Evolutionary conservation across 2,329 filamentous ascomycete genomes (phyloP), one percentile per base, ranked within the genome.

Genomic region (Incumbomyces delicatus): DNA sequence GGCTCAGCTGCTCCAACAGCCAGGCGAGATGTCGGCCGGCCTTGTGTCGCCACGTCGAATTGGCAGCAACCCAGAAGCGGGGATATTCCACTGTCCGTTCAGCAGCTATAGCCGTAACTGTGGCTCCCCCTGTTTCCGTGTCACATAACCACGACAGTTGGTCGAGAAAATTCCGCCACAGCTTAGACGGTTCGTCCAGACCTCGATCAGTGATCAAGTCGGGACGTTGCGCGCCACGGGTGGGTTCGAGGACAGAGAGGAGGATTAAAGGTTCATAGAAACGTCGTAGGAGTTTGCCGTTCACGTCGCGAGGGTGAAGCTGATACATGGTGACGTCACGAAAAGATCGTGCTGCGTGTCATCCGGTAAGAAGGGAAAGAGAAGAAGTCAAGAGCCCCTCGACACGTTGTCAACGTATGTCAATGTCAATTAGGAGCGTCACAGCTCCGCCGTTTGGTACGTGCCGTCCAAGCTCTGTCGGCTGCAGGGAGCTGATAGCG

Each of bases 81-180:
- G 49, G 18, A 22, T 29, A 2, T 34, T 46, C 47, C 13, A 32
- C 36, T 14, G 16, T 43, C 6, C 18, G 33, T 39, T 49, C 63
- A 1, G 73, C 52, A 0, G 62, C 70, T 20, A 75, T 64, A 0
- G 73, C 64, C 0, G 72, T 67, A n/a, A 66, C 68, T 0, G 65
- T 65, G 2, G 59, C 52, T 2, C 72, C 73, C 0, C 72, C 72
- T 50, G 72, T 74, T 0, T 59, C 51, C 40, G 65, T 65, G 46
- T 74, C 72, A 50, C 70, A 73, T 6, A 75, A 52, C 52, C 67
- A 72, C 7, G 68, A 61, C 1, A 75, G 54, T 22, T 66, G 64
- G 3, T 62, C 58, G 0, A 70, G 57, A 20, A 74, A 66, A 1
- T 61, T 53, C 2, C 18, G 53, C 50, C 47, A 48, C 33, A 11